Percentiles rank a stretch among this genome's conserved stretches.
Conservation (phyloP, 1,284 basidiomycete genomes). For the Malassezia nana region DNA sequence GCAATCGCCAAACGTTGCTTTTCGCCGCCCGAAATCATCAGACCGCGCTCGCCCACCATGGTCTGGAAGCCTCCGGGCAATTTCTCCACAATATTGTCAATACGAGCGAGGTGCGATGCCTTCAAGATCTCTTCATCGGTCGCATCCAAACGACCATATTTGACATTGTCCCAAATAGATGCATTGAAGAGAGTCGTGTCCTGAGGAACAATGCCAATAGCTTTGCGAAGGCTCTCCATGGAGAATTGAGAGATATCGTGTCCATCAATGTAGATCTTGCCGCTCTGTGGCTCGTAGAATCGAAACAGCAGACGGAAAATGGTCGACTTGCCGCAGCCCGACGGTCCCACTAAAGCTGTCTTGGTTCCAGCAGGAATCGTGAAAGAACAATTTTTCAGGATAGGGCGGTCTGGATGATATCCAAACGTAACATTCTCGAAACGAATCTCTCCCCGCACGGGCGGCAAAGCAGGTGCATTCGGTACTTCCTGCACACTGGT, state of each 20-base stretch:
- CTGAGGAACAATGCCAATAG: slow-evolving; percentile 89
- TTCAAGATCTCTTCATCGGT: slow-evolving; percentile 76
- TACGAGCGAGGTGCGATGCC: slow-evolving; percentile 73
- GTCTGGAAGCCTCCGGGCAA: slow-evolving; percentile 79
- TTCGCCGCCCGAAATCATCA: slow-evolving; percentile 97
- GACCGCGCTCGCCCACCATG: slow-evolving; percentile 83
- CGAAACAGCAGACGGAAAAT: slow-evolving; percentile 86
- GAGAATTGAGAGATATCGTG: slow-evolving; percentile 72
- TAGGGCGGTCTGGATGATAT: slow-evolving; percentile 79
- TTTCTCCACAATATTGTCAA: slow-evolving; percentile 67
- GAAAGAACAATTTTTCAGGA: slow-evolving; percentile 69
- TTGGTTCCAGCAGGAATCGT: slow-evolving; percentile 89
- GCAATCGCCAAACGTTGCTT: slow-evolving; percentile 93
- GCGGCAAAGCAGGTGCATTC: slow-evolving; percentile 59
- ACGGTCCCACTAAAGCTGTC: slow-evolving; percentile 89
- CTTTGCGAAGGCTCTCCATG: slow-evolving; percentile 62
- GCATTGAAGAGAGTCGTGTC: slow-evolving; percentile 96
- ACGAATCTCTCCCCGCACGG: slow-evolving; percentile 72
- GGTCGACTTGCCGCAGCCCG: slow-evolving; percentile 95
- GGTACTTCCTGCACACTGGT: slow-evolving; percentile 65
- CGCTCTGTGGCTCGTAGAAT: slow-evolving; percentile 77
- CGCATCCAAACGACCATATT: slow-evolving; percentile 81
- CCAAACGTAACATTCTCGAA: slow-evolving; percentile 88
- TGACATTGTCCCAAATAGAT: slow-evolving; percentile 84
- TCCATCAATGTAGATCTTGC: slow-evolving; percentile 71